Evolutionary conservation across 1,139 yeast genomes (phyloP).

Genomic region (Meyerozyma sp.): DNA sequence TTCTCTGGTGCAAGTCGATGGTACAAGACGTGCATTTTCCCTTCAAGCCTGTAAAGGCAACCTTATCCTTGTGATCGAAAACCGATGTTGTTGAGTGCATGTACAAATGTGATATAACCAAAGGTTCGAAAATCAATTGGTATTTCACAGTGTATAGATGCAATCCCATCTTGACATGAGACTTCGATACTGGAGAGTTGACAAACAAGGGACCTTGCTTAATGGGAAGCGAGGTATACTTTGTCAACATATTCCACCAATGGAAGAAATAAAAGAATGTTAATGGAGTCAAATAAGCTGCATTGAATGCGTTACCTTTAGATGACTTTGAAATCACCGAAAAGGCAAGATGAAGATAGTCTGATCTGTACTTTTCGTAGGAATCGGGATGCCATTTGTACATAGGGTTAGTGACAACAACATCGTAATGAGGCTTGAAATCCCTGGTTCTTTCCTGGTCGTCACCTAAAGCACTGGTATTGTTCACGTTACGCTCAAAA

Average conservation of each 20-base stretch:
- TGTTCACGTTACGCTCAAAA: constrained; percentile 33
- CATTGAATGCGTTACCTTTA: constrained; percentile 48
- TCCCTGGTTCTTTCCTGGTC: constrained; percentile 25
- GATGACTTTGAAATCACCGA: constrained; percentile 32
- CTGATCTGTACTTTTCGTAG: constrained; percentile 35
- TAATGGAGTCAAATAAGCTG: constrained; percentile 71
- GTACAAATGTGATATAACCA: constrained; percentile 68
- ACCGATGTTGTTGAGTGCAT: constrained; percentile 49
- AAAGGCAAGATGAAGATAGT: constrained; percentile 38
- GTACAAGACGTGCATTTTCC: constrained; percentile 60
- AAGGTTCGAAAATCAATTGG: constrained; percentile 65
- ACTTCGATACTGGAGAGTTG: constrained; percentile 18
- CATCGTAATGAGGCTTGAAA: constrained; percentile 42
- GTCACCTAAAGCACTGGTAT: constrained; percentile 20
- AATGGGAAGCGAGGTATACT: constrained; percentile 69
- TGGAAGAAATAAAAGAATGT: constrained; percentile 61
- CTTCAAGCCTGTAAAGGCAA: constrained; percentile 75
- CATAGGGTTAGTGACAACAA: constrained; percentile 35
- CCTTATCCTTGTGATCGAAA: constrained; percentile 37
- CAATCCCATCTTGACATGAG: constrained; percentile 62
- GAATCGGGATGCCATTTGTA: constrained; percentile 42
- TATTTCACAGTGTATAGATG: constrained; percentile 80
- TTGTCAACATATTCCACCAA: constrained; percentile 83
- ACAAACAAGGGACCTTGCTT: constrained; percentile 64
- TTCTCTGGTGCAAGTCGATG: constrained; percentile 83